phyloP scores from a whole-genome alignment of 2,329 filamentous ascomycete genomes.

The Penicillium hesseltinei region DNA sequence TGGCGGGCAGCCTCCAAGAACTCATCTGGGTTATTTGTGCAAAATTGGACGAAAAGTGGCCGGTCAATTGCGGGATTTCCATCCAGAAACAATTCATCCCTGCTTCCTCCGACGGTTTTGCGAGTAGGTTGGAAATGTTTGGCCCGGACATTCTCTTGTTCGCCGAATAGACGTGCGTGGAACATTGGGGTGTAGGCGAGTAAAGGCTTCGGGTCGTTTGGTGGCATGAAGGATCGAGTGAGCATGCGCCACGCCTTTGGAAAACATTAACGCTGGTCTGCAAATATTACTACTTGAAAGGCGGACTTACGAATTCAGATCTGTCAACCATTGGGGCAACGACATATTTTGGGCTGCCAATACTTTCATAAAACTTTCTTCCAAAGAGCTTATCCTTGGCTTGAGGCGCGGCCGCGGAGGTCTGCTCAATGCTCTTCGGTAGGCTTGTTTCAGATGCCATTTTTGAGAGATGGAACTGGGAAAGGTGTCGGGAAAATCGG shows the following conservation, averaged over 20 bases:
- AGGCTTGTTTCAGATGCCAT: slow-evolving; percentile 27
- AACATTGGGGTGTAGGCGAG: slow-evolving; percentile 96
- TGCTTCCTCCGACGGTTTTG: slow-evolving; percentile 27
- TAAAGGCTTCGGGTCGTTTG: slow-evolving; percentile 62
- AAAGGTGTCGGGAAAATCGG: slow-evolving; percentile 15
- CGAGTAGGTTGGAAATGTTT: slow-evolving; percentile 73
- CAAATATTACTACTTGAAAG: slow-evolving; percentile 3
- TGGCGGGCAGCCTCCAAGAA: slow-evolving; percentile 65
- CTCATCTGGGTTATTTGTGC: slow-evolving; percentile 54
- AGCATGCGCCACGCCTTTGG: slow-evolving; percentile 90
- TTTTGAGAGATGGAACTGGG: slow-evolving; percentile 16
- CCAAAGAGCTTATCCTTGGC: slow-evolving; percentile 67
- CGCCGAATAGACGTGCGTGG: slow-evolving; percentile 82
- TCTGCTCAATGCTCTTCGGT: slow-evolving; percentile 19
- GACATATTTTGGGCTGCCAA: slow-evolving; percentile 86
- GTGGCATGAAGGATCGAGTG: slow-evolving; percentile 82
- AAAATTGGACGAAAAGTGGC: slow-evolving; percentile 94
- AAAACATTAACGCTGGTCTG: slow-evolving; percentile 10
- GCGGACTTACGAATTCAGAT: slow-evolving; percentile 79
- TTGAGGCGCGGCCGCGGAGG: slow-evolving; percentile 17
- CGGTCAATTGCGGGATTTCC: slow-evolving; percentile 82
- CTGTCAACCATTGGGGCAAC: slow-evolving; percentile 98
- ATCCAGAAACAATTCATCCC: slow-evolving; percentile 63
- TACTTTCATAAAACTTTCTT: slow-evolving; percentile 88
- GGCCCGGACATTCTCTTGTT: slow-evolving; percentile 72